Conservation (phyloP, 768 basidiomycete species). For the Serendipita sp. region DNA sequence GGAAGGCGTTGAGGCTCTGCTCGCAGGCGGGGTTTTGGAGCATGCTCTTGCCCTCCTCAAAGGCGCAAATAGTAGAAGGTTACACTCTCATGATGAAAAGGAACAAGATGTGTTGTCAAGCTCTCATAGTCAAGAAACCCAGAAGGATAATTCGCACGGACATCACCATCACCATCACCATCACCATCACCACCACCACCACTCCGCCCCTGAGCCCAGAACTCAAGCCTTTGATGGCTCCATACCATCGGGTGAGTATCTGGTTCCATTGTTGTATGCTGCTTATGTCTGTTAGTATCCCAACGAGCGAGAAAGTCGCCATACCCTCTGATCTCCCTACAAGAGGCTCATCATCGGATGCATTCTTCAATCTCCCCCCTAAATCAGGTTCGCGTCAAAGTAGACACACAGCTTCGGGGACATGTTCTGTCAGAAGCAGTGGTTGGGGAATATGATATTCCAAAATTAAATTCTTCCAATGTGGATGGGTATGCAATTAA, state of each 20-base stretch:
- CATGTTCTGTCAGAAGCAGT: slow-evolving; percentile 65
- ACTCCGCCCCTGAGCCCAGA: slow-evolving; percentile 32
- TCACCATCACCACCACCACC: slow-evolving; percentile 15
- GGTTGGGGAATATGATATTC: slow-evolving; percentile 44
- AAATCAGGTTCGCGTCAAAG: slow-evolving; percentile 27
- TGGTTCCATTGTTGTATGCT: too few relatives aligned
- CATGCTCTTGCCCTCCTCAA: slow-evolving; percentile 60
- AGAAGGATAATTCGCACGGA: neutral
- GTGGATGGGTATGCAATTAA: slow-evolving; percentile 80
- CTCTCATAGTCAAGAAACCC: slow-evolving; percentile 7
- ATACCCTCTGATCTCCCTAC: slow-evolving; percentile 50
- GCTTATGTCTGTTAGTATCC: slow-evolving; percentile 29
- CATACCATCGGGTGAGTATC: neutral
- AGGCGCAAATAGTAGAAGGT: slow-evolving; percentile 44
- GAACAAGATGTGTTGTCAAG: neutral
- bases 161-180: slow-evolving; percentile 23
- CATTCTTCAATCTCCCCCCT: slow-evolving; percentile 31
- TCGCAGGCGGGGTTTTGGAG: slow-evolving; percentile 37
- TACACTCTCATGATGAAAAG: slow-evolving; percentile 26
- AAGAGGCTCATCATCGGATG: slow-evolving; percentile 45
- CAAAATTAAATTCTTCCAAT: slow-evolving; percentile 50
- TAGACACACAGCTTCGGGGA: slow-evolving; percentile 41
- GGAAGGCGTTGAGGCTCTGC: slow-evolving; percentile 52
- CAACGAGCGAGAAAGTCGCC: slow-evolving; percentile 61
- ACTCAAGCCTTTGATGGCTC: slow-evolving; percentile 14